Percentiles rank a stretch among this genome's conserved stretches.
phyloP scores from a whole-genome alignment of 2,329 filamentous ascomycete species.

The Venturia pyrina region DNA sequence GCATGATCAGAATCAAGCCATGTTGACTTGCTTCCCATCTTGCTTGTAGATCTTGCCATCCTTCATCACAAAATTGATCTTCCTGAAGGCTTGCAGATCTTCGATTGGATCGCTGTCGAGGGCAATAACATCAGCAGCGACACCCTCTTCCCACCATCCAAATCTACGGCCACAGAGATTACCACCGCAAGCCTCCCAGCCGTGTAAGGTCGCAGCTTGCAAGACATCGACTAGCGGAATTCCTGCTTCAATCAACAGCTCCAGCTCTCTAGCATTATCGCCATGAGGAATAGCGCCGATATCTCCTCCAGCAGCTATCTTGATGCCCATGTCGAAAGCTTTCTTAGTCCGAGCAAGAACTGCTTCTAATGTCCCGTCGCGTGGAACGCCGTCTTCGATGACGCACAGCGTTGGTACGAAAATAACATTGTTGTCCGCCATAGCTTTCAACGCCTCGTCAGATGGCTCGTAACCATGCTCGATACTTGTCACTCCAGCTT shows the following conservation, averaged over 20 bases:
- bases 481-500: conserved; percentile 23
- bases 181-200: conserved; percentile 46
- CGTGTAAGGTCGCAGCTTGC: conserved; percentile 40
- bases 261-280: conserved; percentile 42
- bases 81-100: conserved; percentile 34
- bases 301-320: conserved; percentile 14
- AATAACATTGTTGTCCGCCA: conserved; percentile 37
- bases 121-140: conserved; percentile 43
- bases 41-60: conserved; percentile 42
- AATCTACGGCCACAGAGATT: conserved; percentile 43
- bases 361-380: conserved; percentile 17
- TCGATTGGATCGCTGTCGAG: conserved; percentile 34
- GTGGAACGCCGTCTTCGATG: conserved; percentile 23
- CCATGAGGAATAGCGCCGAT: conserved; percentile 39
- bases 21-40: conserved; percentile 15
- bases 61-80: conserved; percentile 48
- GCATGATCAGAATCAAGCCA: neutral
- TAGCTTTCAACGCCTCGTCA: conserved; percentile 31
- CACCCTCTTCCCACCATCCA: conserved; percentile 41
- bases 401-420: conserved; percentile 46
- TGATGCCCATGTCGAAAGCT: conserved; percentile 18
- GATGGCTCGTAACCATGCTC: conserved; percentile 21
- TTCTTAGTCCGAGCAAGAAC: conserved; percentile 32
- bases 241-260: conserved; percentile 43
- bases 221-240: conserved; percentile 41